Evolutionary conservation across 2,329 filamentous ascomycete species (phyloP), one percentile per base, ranked within the genome.

Genomic region (Colletotrichum camelliae): DNA sequence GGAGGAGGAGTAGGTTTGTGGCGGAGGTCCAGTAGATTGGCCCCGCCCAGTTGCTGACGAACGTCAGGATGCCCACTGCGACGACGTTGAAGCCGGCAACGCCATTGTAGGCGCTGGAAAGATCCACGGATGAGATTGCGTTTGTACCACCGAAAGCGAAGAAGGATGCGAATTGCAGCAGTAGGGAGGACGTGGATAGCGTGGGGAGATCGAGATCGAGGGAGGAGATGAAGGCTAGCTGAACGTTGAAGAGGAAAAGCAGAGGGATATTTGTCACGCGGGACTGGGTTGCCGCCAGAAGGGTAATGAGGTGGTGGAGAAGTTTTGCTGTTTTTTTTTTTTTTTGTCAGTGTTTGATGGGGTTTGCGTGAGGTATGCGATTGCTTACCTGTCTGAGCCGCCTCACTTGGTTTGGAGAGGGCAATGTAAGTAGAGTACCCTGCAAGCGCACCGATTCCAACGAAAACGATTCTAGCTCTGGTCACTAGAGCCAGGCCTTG

Each of bases 61-160:
- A 98, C 3, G 96, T 96, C 67, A 99, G 88, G 5, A 95, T 77
- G 1, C 95, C 97, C 18, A 99, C 97, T 18, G 93, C 89, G n/a
- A 92, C 77, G 77, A 97, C 88, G 81, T 94, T 96, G 87, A 97
- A 99, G 72, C 89, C 91, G 66, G 90, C 91, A 48, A 99, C 89
- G 77, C 97, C 97, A 81, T 99, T 99, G 86, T 99, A 99, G 0
- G 96, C 96, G 82, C 94, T 98, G 7, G 95, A 97, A 24, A 99
- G 90, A 81, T 98, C 96, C 80, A 99, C 92, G n/a, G 94, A 96
- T 15, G 96, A 98, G 79, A 99, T 98, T 55, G 97, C 94, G 83
- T 99, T 99, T 62, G 95, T 95, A 82, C 96, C 96, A 29, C 96
- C 97, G 77, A 95, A 92, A 35, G 95, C 94, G 83, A 98, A 99